phyloP scores from a whole-genome alignment of 2,329 filamentous ascomycete species.

The Alternaria viburni region DNA sequence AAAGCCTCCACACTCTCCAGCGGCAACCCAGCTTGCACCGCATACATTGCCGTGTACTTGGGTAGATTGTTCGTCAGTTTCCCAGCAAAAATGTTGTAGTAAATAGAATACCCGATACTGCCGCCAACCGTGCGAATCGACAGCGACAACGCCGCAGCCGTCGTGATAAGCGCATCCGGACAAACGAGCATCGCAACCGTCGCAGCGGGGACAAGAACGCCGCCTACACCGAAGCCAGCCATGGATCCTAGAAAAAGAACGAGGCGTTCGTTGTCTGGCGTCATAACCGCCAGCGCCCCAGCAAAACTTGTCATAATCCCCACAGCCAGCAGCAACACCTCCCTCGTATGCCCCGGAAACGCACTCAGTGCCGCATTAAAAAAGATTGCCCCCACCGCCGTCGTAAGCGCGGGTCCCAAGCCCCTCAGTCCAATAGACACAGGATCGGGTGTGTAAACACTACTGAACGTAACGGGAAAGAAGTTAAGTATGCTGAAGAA shows the following conservation, averaged over 20 bases:
- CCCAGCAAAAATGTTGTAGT: constrained; percentile 45
- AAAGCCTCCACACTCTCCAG: constrained; percentile 44
- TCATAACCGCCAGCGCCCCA: constrained; percentile 39
- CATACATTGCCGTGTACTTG: constrained; percentile 31
- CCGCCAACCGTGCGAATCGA: constrained; percentile 54
- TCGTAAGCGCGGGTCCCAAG: not conserved
- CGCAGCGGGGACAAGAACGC: constrained; percentile 43
- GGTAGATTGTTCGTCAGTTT: constrained; percentile 36
- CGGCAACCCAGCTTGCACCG: constrained; percentile 50
- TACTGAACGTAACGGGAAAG: not conserved
- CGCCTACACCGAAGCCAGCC: constrained; percentile 48
- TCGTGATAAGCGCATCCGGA: constrained; percentile 43
- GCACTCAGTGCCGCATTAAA: constrained; percentile 39
- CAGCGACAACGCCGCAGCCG: constrained; percentile 52
- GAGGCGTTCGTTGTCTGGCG: constrained; percentile 39
- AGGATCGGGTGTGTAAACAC: not conserved
- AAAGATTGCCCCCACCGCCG: constrained; percentile 8
- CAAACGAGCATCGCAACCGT: constrained; percentile 44
- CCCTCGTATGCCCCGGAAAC: constrained; percentile 31
- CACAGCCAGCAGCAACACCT: constrained; percentile 39
- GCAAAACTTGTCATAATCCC: constrained; percentile 42
- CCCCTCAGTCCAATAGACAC: not conserved
- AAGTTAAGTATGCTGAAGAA: not conserved
- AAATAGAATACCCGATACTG: constrained; percentile 46
- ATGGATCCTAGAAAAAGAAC: constrained; percentile 39